Evolutionary conservation across 2,329 filamentous ascomycete genomes (phyloP).

Genomic region (Ophiostoma fasciatum): DNA sequence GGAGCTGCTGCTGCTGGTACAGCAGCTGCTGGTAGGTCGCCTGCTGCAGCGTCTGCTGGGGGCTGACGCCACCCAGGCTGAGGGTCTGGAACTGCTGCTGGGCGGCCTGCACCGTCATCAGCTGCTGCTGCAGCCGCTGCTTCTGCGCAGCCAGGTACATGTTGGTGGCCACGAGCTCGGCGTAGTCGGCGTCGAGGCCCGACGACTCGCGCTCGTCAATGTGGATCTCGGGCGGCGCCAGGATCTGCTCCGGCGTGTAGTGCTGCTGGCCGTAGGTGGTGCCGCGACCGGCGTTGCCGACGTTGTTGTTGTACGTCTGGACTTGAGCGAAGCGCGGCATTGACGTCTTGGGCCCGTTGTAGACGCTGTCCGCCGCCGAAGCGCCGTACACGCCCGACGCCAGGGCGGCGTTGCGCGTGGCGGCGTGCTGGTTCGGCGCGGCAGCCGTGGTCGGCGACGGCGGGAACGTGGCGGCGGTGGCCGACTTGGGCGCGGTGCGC

Average conservation of each 20-base stretch:
- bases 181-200: slow-evolving; percentile 75
- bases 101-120: slow-evolving; percentile 68
- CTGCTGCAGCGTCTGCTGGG: slow-evolving; percentile 32
- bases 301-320: slow-evolving; percentile 13
- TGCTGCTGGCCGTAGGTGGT: slow-evolving; percentile 22
- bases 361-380: slow-evolving; percentile 27
- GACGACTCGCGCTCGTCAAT: slow-evolving; percentile 55
- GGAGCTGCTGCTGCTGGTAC: slow-evolving; percentile 27
- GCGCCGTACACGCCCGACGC: slow-evolving; percentile 28
- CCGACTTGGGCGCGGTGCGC: slow-evolving; percentile 82
- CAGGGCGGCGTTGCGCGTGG: slow-evolving; percentile 21
- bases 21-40: slow-evolving; percentile 44
- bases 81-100: slow-evolving; percentile 72
- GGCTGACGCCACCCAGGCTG: slow-evolving; percentile 44
- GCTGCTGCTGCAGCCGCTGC: slow-evolving; percentile 85
- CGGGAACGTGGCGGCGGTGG: slow-evolving; percentile 52
- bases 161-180: slow-evolving; percentile 82
- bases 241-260: slow-evolving; percentile 79
- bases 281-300: slow-evolving; percentile 18
- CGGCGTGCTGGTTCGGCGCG: slow-evolving; percentile 23
- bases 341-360: slow-evolving; percentile 42
- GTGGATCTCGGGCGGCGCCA: slow-evolving; percentile 69
- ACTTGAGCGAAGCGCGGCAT: slow-evolving; percentile 27
- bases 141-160: slow-evolving; percentile 88
- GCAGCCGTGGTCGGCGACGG: slow-evolving; percentile 25